phyloP scores from a whole-genome alignment of 768 basidiomycete genomes.

The Suillus sp. region DNA sequence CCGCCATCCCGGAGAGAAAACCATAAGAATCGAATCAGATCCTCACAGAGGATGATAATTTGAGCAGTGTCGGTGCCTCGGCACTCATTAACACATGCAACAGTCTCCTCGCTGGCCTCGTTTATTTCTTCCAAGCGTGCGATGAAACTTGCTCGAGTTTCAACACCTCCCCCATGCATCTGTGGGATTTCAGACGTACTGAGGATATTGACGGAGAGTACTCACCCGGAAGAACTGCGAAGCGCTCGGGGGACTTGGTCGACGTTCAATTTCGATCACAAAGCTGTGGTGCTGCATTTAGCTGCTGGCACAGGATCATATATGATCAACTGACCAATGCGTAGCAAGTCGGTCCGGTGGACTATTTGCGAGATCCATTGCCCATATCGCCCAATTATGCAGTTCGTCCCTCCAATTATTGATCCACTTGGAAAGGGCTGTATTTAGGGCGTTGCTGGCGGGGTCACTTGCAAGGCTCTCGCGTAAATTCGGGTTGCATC shows the following conservation, averaged over 20 bases:
- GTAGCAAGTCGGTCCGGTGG: constrained; percentile 28
- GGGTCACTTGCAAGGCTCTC: constrained; percentile 19
- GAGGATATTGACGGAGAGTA: not conserved
- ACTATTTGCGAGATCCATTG: constrained; percentile 31
- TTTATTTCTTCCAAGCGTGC: constrained; percentile 18
- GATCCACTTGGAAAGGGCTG: constrained; percentile 29
- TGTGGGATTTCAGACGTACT: constrained; percentile 12
- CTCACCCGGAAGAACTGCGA: constrained; percentile 26
- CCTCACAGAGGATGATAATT: constrained; percentile 26
- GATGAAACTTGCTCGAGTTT: constrained; percentile 23
- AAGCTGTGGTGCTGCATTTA: constrained; percentile 17
- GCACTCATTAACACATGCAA: constrained; percentile 23
- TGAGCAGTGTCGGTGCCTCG: constrained; percentile 30
- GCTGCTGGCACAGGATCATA: not conserved
- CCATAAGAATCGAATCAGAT: constrained; percentile 31
- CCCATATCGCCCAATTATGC: constrained; percentile 21
- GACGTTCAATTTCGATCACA: constrained; percentile 26
- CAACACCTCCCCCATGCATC: constrained; percentile 29
- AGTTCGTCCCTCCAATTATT: constrained; percentile 26
- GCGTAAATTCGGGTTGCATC: constrained; percentile 18
- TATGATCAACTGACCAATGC: constrained; percentile 20
- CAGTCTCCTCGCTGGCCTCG: constrained; percentile 21
- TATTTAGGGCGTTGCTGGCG: constrained; percentile 21
- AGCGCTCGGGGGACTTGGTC: constrained; percentile 18
- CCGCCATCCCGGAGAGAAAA: constrained; percentile 33